These are phyloP conservation scores for Xylariaceae sp. DNA, from an alignment of 2,329 filamentous ascomycete genomes.

Conservation along the genomic window DNA sequence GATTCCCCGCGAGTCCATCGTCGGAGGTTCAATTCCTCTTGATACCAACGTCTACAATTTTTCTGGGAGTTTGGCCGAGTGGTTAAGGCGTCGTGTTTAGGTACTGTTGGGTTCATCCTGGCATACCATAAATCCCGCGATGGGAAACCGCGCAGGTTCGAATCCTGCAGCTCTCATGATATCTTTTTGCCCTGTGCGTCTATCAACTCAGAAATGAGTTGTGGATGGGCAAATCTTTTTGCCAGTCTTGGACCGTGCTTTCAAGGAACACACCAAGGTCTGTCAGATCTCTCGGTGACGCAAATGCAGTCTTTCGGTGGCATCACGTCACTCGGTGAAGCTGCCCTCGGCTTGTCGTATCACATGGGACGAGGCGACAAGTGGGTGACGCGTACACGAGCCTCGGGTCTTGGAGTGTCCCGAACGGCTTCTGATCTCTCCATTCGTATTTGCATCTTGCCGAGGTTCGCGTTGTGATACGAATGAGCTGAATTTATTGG, in stretches of 20 bases:
- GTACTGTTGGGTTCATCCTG: neutral
- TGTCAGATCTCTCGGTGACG: neutral
- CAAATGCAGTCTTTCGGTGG: neutral
- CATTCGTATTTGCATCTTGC: neutral
- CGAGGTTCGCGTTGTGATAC: neutral
- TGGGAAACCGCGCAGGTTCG: constrained; percentile 23
- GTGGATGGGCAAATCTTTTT: neutral
- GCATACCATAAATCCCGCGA: constrained; percentile 17
- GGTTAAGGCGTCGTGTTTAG: constrained; percentile 22
- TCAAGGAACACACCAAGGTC: neutral
- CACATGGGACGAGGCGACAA: too few relatives aligned
- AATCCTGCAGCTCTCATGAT: constrained; percentile 20
- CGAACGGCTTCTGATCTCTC: neutral
- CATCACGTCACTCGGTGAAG: neutral
- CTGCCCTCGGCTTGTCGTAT: neutral
- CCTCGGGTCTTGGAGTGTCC: too few relatives aligned
- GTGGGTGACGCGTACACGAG: too few relatives aligned
- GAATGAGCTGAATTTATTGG: neutral
- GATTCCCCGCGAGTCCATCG: constrained; percentile 25
- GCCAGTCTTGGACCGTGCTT: neutral
- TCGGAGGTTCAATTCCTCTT: constrained; percentile 17
- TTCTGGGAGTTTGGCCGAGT: constrained; percentile 20
- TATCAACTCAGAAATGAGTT: neutral
- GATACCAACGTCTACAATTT: constrained; percentile 7
- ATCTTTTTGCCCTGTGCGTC: neutral